A percentile compares a stretch with the other conserved stretches of the same genome.
Evolutionary conservation across 805 yeast species (phyloP).

Genomic region (Candida pini): DNA sequence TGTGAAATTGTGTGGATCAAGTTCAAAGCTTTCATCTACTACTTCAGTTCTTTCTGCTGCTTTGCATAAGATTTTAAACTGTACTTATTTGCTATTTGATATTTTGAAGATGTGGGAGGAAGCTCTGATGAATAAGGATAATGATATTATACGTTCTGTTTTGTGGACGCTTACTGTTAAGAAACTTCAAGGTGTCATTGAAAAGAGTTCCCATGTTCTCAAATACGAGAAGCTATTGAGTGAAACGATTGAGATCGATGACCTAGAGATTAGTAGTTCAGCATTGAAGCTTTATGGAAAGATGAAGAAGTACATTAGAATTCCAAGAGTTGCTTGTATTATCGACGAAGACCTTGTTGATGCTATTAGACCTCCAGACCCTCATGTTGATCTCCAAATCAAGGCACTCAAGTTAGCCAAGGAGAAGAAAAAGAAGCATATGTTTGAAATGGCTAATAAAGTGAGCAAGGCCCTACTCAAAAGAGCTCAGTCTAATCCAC

Average conservation of each 20-base stretch:
- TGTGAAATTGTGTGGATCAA: constrained; percentile 57
- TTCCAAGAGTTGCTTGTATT: constrained; percentile 49
- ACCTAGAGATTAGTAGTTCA: constrained; percentile 44
- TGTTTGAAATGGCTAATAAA: constrained; percentile 34
- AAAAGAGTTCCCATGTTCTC: constrained; percentile 51
- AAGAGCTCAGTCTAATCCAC: constrained; percentile 21
- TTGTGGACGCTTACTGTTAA: constrained; percentile 51
- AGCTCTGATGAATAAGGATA: constrained; percentile 45
- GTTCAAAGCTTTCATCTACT: constrained; percentile 65
- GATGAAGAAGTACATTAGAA: constrained; percentile 34
- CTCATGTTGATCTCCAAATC: constrained; percentile 47
- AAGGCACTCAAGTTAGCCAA: constrained; percentile 59
- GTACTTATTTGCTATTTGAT: constrained; percentile 45
- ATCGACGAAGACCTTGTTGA: constrained; percentile 40
- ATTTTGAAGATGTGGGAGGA: constrained; percentile 36
- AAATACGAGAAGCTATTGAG: constrained; percentile 45
- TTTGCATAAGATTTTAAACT: constrained; percentile 58
- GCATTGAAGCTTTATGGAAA: constrained; percentile 49
- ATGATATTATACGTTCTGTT: constrained; percentile 58
- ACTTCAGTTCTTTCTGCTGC: constrained; percentile 61
- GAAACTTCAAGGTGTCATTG: constrained; percentile 52
- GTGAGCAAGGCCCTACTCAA: constrained; percentile 36
- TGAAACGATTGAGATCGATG: constrained; percentile 51
- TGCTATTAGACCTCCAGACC: constrained; percentile 56
- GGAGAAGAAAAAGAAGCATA: constrained; percentile 43